phyloP scores from a whole-genome alignment of 495 filamentous ascomycete genomes.

The Podospora fimiseda region DNA sequence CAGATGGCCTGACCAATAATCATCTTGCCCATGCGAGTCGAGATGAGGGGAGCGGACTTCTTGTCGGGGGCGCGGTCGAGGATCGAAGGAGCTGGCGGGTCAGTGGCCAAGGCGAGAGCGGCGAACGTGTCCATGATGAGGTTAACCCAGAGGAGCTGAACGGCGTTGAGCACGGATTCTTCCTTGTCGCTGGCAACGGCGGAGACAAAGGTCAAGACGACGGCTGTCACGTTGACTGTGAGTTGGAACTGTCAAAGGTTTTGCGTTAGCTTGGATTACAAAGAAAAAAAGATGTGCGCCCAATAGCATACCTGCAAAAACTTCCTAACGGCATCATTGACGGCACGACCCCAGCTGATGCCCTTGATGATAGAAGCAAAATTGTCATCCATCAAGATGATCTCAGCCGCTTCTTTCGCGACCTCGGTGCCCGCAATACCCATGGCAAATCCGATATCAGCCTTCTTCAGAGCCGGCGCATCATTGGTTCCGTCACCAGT shows the following conservation, averaged over 20 bases:
- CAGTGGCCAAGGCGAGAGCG: conserved; percentile 78
- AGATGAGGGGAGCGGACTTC: conserved; percentile 68
- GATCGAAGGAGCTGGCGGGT: conserved; percentile 70
- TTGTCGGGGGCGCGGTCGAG: conserved; percentile 72
- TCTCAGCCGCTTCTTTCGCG: conserved; percentile 84
- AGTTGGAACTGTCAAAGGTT: conserved; percentile 64
- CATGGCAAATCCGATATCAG: conserved; percentile 94
- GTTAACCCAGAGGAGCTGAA: conserved; percentile 89
- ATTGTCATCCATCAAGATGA: conserved; percentile 88
- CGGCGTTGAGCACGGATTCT: conserved; percentile 72
- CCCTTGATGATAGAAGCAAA: conserved; percentile 83
- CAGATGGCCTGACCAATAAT: conserved; percentile 80
- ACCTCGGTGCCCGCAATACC: conserved; percentile 86
- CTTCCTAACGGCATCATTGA: conserved; percentile 85
- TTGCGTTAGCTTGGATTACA: conserved; percentile 3
- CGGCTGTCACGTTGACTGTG: conserved; percentile 86
- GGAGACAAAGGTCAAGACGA: conserved; percentile 73
- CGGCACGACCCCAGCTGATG: conserved; percentile 84
- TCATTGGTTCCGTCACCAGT: conserved; percentile 91
- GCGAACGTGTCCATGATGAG: conserved; percentile 93
- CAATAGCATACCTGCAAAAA: conserved; percentile 74
- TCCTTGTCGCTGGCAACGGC: conserved; percentile 63
- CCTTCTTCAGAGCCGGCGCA: conserved; percentile 76
- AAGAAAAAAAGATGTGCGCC: too few relatives aligned
- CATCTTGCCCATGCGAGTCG: conserved; percentile 88